Percentiles rank a stretch among this genome's conserved stretches.
phyloP scores from a whole-genome alignment of 768 basidiomycete genomes.

The Mycena chlorophos region DNA sequence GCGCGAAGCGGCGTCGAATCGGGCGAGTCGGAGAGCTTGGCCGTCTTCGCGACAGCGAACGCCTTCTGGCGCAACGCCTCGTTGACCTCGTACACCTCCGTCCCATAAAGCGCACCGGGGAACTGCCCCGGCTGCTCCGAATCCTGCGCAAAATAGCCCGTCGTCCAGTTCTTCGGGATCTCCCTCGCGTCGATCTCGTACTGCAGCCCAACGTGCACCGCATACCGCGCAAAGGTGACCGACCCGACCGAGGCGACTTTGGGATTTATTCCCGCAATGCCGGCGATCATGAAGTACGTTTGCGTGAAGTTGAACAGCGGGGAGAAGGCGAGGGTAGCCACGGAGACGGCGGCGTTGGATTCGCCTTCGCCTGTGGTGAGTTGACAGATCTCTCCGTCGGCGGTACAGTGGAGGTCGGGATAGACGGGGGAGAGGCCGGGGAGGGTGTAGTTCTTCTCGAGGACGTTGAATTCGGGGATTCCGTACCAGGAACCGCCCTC shows the following conservation, averaged over 20 bases:
- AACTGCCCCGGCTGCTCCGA: constrained; percentile 27
- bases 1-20: constrained; percentile 31
- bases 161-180: constrained; percentile 33
- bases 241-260: constrained; percentile 35
- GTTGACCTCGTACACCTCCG: constrained; percentile 47
- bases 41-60: constrained; percentile 28
- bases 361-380: constrained; percentile 28
- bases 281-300: constrained; percentile 45
- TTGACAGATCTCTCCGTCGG: neutral
- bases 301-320: constrained; percentile 35
- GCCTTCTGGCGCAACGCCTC: constrained; percentile 37
- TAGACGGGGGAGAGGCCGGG: constrained; percentile 37
- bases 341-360: constrained; percentile 42
- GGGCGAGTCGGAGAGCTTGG: constrained; percentile 34
- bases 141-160: constrained; percentile 38
- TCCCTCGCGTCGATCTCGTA: constrained; percentile 46
- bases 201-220: constrained; percentile 38
- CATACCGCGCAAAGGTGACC: constrained; percentile 39
- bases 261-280: constrained; percentile 43
- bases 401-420: constrained; percentile 35
- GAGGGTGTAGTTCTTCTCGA: constrained; percentile 35
- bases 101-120: constrained; percentile 30
- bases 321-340: constrained; percentile 34
- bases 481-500: constrained; percentile 24
- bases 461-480: constrained; percentile 27